Evolutionary conservation across 2,329 filamentous ascomycete genomes (phyloP), one percentile per base, ranked within the genome.

Genomic region (Fusarium austroafricanum): DNA sequence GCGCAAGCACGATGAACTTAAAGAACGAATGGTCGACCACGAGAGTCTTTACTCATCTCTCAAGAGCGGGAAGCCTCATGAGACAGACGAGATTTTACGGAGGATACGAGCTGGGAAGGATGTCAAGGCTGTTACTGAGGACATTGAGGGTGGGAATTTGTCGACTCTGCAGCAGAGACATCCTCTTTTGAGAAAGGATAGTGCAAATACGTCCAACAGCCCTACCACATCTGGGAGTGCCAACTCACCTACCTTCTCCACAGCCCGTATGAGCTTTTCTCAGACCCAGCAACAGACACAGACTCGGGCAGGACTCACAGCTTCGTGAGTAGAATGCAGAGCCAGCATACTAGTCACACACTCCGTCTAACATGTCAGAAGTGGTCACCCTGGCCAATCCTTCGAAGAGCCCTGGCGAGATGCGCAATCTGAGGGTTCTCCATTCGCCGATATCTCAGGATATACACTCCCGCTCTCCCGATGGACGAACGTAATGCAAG

Each of bases 101-200:
- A 50, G 45, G 46, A 67, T 67, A 40, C 63, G 65, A 10, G 64
- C 53, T 29, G 65, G 65, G 3, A 21, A 51, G 12, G 58, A 64
- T 31, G 20, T 67, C 37, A 55, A 31, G n/a, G 8, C 58, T 11
- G 28, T 64, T 17, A 47, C 29, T 12, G 60, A 54, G 21, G 58
- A 56, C 35, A 55, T 56, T 4, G 33, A 51, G 11, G 33, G 33
- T 29, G 21, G 18, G 4, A 15, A 9, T n/a, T 9, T 23, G 3
- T 23, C 35, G 18, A 37, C 39, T 21, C 44, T 8, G 6, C 59
- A 59, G 17, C 35, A 46, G 1, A 39, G n/a, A 20, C 18, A 20
- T 14, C 45, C 45, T 31, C 40, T 59, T 23, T 11, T 47, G 10
- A 35, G 45, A 20, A 47, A 42, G 4, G 28, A 59, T 17, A 64